Conservation (phyloP, 768 basidiomycete genomes). For the Lepiota brunneoincarnata region DNA sequence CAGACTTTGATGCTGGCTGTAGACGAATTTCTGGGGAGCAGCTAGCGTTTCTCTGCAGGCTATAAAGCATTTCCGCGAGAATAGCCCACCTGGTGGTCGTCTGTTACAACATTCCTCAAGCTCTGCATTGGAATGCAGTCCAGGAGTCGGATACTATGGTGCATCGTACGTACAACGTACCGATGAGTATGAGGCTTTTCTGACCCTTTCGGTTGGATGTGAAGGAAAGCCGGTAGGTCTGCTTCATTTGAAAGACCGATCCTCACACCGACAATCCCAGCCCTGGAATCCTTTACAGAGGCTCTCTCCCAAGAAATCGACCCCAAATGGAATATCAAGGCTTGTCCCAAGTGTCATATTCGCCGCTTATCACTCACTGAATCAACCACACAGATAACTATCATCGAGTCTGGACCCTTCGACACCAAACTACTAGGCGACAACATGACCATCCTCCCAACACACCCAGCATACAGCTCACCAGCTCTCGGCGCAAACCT, state of each 20-base stretch:
- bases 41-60: conserved; percentile 29
- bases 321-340: conserved; percentile 32
- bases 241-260: background rate
- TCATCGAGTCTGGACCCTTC: conserved; percentile 13
- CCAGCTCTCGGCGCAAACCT: background rate
- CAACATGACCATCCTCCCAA: background rate
- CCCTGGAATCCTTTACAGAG: conserved; percentile 31
- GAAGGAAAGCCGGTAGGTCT: background rate
- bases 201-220: no score
- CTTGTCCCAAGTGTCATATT: no score
- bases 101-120: conserved; percentile 29
- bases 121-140: background rate
- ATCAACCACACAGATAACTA: background rate
- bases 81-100: conserved; percentile 26
- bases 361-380: conserved; percentile 12
- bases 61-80: conserved; percentile 32
- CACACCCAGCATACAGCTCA: no score
- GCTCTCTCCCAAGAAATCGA: conserved; percentile 32
- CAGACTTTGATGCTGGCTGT: conserved; percentile 7
- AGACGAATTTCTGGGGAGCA: conserved; percentile 31
- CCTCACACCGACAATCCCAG: background rate
- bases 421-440: background rate
- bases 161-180: no score
- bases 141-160: background rate
- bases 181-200: no score